A percentile compares a stretch with the other conserved stretches of the same genome.
phyloP scores from a whole-genome alignment of 768 basidiomycete species.

The Fibroporia radiculosa region DNA sequence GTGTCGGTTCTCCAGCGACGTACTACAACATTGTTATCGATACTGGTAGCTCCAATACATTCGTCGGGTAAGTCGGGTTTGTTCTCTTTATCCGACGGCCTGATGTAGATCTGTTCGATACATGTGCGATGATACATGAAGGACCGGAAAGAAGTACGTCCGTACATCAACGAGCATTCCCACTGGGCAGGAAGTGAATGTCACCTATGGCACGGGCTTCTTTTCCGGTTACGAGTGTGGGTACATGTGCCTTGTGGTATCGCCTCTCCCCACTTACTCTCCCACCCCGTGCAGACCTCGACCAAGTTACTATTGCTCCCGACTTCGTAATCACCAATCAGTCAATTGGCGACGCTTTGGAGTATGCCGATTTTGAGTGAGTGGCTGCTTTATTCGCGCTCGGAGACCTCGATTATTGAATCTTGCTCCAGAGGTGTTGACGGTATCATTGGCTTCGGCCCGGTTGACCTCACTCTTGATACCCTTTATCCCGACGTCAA shows the following conservation, averaged over 20 bases:
- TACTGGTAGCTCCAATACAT: conserved; percentile 29
- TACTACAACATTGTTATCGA: conserved; percentile 48
- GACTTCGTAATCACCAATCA: conserved; percentile 21
- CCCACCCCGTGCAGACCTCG: not conserved
- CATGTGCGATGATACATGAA: no score
- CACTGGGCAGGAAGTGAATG: conserved; percentile 33
- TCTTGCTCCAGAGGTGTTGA: conserved; percentile 35
- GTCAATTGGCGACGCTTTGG: conserved; percentile 22
- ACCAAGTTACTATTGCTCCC: not conserved
- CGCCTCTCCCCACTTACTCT: not conserved
- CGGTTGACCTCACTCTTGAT: conserved; percentile 38
- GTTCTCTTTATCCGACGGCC: not conserved
- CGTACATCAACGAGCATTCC: conserved; percentile 38
- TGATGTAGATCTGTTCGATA: not conserved
- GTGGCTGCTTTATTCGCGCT: no score
- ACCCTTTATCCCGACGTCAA: conserved; percentile 29
- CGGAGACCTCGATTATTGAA: not conserved
- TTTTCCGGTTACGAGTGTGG: conserved; percentile 42
- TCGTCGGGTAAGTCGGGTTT: not conserved
- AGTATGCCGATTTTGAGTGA: not conserved
- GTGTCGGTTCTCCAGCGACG: conserved; percentile 43
- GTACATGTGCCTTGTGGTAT: not conserved
- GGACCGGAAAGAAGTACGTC: conserved; percentile 26
- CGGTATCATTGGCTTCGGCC: conserved; percentile 49
- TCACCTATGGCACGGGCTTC: conserved; percentile 46